Evolutionary conservation across 2,329 filamentous ascomycete genomes (phyloP).

Genomic region (Epichloe bromicola): DNA sequence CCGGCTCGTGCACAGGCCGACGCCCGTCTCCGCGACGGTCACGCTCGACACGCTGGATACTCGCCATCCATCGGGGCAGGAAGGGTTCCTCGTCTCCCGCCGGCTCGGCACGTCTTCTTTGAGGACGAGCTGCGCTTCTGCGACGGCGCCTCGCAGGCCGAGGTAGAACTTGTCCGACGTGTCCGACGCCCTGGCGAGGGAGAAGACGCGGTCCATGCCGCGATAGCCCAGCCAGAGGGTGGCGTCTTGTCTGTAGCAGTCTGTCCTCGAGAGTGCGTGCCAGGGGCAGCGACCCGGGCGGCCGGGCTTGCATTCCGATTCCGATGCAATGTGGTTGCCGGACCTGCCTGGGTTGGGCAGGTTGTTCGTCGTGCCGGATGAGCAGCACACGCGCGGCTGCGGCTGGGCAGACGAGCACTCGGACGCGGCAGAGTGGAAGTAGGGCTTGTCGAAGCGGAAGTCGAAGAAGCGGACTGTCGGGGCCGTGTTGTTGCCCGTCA

Average conservation of each 20-base stretch:
- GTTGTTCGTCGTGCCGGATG: neutral
- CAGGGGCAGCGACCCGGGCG: constrained; percentile 28
- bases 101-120: constrained; percentile 15
- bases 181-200: constrained; percentile 34
- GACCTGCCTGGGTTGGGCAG: neutral
- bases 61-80: neutral
- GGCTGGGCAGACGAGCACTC: constrained; percentile 24
- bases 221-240: constrained; percentile 30
- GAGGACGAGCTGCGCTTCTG: constrained; percentile 26
- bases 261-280: constrained; percentile 29
- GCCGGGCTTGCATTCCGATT: constrained; percentile 21
- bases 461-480: constrained; percentile 38
- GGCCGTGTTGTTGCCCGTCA: constrained; percentile 32
- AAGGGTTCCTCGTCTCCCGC: neutral
- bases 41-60: constrained; percentile 5
- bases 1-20: constrained; percentile 12
- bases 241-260: constrained; percentile 36
- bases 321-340: neutral
- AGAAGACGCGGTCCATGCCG: constrained; percentile 26
- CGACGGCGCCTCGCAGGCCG: constrained; percentile 33
- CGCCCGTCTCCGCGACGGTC: constrained; percentile 19
- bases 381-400: neutral
- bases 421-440: constrained; percentile 34
- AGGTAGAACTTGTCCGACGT: constrained; percentile 35
- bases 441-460: constrained; percentile 35